phyloP scores from a whole-genome alignment of 2,329 filamentous ascomycete species.

The Aspergillus versicolor region DNA sequence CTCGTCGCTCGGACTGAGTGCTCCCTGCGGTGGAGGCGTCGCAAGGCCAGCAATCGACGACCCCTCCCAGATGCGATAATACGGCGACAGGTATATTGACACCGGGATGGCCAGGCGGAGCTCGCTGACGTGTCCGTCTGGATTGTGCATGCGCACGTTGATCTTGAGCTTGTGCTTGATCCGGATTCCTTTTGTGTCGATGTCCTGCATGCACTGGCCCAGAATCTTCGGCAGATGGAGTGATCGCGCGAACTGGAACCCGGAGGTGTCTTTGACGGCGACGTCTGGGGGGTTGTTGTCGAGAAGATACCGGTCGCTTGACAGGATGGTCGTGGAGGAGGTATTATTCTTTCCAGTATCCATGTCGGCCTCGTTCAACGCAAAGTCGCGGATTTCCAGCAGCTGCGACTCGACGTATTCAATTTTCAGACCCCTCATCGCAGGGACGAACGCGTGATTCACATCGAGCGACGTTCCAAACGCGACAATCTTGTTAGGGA shows the following conservation, averaged over 20 bases:
- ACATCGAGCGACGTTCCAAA: neutral
- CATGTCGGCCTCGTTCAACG: neutral
- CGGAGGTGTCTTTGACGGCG: neutral
- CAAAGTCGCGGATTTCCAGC: neutral
- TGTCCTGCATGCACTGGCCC: neutral
- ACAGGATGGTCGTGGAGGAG: neutral
- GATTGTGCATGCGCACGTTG: conserved; percentile 6
- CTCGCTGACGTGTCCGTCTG: conserved; percentile 1
- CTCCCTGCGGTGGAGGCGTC: neutral
- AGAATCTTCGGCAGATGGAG: neutral
- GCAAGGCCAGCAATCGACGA: neutral
- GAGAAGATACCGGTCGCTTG: neutral
- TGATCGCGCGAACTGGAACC: neutral
- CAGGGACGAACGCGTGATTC: neutral
- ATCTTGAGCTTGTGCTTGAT: neutral
- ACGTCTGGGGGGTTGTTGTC: neutral
- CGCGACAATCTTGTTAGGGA: neutral
- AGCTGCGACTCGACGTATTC: conserved; percentile 1
- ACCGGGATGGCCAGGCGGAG: neutral
- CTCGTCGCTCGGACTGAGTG: neutral
- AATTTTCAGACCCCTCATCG: neutral
- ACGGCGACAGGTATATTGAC: neutral
- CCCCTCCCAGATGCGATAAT: neutral
- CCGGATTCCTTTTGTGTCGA: neutral
- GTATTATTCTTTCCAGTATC: neutral